Percentiles rank a stretch among this genome's conserved stretches.
phyloP scores from a whole-genome alignment of 345 rosid species.

The Eucalyptus pauciflora region DNA sequence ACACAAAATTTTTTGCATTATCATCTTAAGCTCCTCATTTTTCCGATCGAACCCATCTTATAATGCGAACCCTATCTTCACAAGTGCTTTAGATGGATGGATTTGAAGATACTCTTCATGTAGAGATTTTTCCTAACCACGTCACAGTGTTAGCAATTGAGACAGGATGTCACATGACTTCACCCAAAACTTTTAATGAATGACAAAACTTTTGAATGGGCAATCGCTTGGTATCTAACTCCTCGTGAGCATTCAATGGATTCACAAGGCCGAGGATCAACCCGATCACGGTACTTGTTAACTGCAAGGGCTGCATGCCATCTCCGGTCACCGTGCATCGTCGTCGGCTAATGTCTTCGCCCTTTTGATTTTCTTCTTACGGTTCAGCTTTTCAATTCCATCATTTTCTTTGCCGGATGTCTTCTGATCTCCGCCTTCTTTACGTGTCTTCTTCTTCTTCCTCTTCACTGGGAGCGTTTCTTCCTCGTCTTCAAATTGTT shows the following conservation, averaged over 20 bases:
- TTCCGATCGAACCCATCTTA: not conserved
- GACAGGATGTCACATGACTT: not conserved
- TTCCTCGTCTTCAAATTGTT: conserved; percentile 1
- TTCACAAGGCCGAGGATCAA: not conserved
- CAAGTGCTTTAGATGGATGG: not conserved
- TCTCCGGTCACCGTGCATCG: not conserved
- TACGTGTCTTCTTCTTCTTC: conserved; percentile 6
- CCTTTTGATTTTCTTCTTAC: not conserved
- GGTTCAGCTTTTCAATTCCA: conserved; percentile 3
- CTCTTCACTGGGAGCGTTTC: conserved; percentile 11
- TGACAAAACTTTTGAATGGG: not conserved
- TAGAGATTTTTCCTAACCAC: not conserved
- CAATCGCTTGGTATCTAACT: not conserved
- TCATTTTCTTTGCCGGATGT: not conserved
- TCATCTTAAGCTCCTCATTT: not conserved
- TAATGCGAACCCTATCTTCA: not conserved
- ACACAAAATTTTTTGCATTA: not conserved
- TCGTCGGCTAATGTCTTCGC: not conserved
- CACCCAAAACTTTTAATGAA: not conserved
- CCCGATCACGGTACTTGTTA: not conserved
- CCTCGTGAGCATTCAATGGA: not conserved
- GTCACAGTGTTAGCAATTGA: not conserved
- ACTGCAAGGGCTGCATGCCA: not conserved
- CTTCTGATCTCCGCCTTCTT: conserved; percentile 1
- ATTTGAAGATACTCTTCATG: not conserved